A percentile compares a stretch with the other conserved stretches of the same genome.
Conservation (phyloP, 2,329 filamentous ascomycete species). For the Aspergillus tubingensis region DNA sequence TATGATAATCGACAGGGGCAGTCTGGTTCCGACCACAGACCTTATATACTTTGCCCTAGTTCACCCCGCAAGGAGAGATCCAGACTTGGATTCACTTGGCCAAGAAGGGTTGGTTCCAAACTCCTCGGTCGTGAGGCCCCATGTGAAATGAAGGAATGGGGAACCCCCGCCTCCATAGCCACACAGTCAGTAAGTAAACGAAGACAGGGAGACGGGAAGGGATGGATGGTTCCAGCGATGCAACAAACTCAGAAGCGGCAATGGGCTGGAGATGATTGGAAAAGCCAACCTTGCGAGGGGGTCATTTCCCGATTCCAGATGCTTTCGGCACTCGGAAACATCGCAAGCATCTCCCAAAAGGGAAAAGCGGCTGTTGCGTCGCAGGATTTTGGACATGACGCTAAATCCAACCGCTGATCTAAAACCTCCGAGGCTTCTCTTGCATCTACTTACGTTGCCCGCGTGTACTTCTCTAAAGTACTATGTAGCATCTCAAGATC, state of each 20-base stretch:
- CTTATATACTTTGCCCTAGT: too few relatives aligned
- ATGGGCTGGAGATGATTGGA: constrained; percentile 1
- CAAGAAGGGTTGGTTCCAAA: too few relatives aligned
- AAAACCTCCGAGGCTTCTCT: not conserved
- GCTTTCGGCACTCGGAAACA: not conserved
- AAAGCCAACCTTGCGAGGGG: not conserved
- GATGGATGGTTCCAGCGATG: not conserved
- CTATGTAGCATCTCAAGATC: too few relatives aligned
- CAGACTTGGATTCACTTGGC: too few relatives aligned
- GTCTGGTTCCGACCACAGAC: too few relatives aligned
- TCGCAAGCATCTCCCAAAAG: constrained; percentile 17
- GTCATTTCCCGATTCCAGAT: not conserved
- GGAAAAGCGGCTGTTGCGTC: constrained; percentile 4
- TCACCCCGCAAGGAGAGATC: too few relatives aligned
- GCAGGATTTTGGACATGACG: not conserved
- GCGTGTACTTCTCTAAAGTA: too few relatives aligned
- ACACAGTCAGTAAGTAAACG: not conserved
- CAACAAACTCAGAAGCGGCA: not conserved
- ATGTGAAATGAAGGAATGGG: too few relatives aligned
- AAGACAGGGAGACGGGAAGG: not conserved
- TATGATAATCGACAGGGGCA: too few relatives aligned
- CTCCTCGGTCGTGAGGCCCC: too few relatives aligned
- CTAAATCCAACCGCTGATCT: not conserved
- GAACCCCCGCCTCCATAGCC: too few relatives aligned
- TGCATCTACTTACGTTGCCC: too few relatives aligned